These are phyloP conservation scores for Rutidosis leptorrhynchoides DNA, from an alignment of 129 eudicot species.

Conservation along the genomic window DNA sequence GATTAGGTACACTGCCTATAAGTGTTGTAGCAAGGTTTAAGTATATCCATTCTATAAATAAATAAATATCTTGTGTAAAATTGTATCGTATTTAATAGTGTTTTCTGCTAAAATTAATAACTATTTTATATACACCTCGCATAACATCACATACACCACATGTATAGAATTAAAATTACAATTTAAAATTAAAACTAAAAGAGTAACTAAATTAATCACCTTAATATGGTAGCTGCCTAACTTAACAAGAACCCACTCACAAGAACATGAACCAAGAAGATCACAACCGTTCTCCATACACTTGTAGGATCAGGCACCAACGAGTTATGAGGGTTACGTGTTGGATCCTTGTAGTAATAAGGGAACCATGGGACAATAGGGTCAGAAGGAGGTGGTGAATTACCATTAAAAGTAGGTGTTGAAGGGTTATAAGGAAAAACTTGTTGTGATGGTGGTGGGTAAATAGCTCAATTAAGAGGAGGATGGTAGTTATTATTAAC, in stretches of 20 bases:
- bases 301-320: conserved; percentile 25
- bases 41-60: no score
- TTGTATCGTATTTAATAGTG: no score
- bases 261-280: conserved; percentile 27
- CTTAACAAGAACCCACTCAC: conserved; percentile 23
- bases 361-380: conserved; percentile 69
- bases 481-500: no score
- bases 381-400: conserved; percentile 58
- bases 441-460: conserved; percentile 33
- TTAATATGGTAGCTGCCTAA: conserved; percentile 11
- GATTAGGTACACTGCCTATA: no score
- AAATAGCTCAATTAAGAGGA: conserved; percentile 31
- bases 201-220: neutral
- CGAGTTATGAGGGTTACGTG: conserved; percentile 41
- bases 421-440: conserved; percentile 45
- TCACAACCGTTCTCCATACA: conserved; percentile 32
- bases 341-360: conserved; percentile 65
- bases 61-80: no score
- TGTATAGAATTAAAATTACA: neutral
- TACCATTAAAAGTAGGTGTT: conserved; percentile 34
- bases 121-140: no score
- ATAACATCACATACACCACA: neutral
- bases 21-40: no score
- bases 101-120: no score
- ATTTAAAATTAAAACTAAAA: neutral